Conservation (phyloP, 2,329 filamentous ascomycete genomes). For the Diplodia mutila region DNA sequence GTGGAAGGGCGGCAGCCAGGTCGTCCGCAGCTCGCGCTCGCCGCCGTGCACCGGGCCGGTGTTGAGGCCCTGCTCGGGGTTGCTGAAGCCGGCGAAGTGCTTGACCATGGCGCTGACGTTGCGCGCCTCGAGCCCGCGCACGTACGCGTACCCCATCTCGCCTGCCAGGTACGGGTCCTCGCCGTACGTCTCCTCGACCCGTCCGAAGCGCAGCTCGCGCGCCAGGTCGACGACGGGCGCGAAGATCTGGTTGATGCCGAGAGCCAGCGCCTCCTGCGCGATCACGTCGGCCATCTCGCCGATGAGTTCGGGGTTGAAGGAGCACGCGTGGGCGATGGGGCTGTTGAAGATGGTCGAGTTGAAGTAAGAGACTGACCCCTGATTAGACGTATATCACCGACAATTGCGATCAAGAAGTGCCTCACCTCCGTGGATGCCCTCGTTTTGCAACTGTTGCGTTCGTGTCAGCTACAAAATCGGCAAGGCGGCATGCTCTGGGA, state of each 20-base stretch:
- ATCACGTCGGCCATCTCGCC: constrained; percentile 69
- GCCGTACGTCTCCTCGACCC: constrained; percentile 74
- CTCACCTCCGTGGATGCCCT: constrained; percentile 67
- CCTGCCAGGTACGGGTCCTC: constrained; percentile 72
- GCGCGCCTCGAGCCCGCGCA: constrained; percentile 64
- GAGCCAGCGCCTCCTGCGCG: constrained; percentile 65
- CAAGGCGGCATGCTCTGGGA: neutral
- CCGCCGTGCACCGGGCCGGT: constrained; percentile 63
- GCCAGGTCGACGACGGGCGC: constrained; percentile 72
- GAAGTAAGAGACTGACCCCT: constrained; percentile 9
- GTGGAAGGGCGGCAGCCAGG: constrained; percentile 64
- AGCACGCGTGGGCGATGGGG: constrained; percentile 72
- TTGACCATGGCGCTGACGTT: constrained; percentile 75
- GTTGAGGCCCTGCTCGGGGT: constrained; percentile 74
- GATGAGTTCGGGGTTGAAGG: constrained; percentile 68
- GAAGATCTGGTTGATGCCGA: constrained; percentile 75
- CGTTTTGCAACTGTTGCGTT: constrained; percentile 58
- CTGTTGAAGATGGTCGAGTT: constrained; percentile 82
- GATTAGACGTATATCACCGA: neutral
- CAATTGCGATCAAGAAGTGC: neutral
- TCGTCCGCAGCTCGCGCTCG: constrained; percentile 59
- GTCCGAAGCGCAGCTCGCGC: constrained; percentile 70
- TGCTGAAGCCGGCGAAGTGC: constrained; percentile 72
- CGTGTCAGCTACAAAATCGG: neutral
- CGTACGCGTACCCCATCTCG: constrained; percentile 66